These are phyloP conservation scores for Termitomyces sp. DNA, from an alignment of 768 basidiomycete genomes.

Conservation along the genomic window DNA sequence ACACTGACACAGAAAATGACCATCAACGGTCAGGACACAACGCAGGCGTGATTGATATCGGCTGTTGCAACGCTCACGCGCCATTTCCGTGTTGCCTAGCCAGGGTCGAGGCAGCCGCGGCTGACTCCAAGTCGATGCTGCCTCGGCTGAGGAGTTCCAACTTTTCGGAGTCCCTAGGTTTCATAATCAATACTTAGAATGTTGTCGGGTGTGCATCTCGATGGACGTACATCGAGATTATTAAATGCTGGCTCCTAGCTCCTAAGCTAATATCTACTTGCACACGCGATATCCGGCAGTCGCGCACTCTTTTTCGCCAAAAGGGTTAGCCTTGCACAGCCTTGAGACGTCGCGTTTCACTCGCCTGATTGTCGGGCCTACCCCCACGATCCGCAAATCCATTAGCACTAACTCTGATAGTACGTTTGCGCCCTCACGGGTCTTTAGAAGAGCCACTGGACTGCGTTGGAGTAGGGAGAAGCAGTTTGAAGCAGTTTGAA, in stretches of 20 bases:
- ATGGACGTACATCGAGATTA: not conserved
- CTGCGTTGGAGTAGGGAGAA: too few species aligned
- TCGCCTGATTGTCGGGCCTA: not conserved
- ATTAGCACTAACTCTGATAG: not conserved
- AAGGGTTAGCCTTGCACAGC: conserved; percentile 8
- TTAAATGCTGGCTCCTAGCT: not conserved
- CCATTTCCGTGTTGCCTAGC: not conserved
- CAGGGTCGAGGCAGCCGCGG: not conserved
- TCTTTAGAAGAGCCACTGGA: not conserved
- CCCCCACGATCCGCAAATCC: conserved; percentile 7
- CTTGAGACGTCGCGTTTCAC: conserved; percentile 9
- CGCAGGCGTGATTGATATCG: not conserved
- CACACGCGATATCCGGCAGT: conserved; percentile 2
- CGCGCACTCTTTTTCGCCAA: conserved; percentile 1
- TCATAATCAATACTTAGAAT: not conserved
- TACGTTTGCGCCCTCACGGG: not conserved
- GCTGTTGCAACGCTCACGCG: not conserved
- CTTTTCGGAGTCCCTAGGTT: not conserved
- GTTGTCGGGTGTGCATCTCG: too few species aligned
- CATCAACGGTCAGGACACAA: not conserved
- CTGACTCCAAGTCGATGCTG: not conserved
- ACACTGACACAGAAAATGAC: not conserved
- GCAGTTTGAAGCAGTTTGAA: not conserved
- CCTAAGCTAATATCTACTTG: not conserved
- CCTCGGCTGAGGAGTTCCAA: not conserved